phyloP scores from a whole-genome alignment of 257 asterid genomes.

The Petunia secreta region DNA sequence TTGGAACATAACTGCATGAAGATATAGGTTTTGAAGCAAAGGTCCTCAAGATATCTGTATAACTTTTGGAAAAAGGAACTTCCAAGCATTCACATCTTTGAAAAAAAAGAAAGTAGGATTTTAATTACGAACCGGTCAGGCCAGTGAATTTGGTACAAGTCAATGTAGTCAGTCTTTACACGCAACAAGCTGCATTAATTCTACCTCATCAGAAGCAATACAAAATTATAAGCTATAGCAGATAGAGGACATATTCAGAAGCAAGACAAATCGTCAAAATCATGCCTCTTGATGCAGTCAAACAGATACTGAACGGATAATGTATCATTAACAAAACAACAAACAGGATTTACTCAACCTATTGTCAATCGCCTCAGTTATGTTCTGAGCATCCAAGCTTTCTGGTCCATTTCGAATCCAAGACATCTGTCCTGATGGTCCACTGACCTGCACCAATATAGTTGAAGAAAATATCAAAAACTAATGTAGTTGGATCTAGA shows the following conservation, averaged over 20 bases:
- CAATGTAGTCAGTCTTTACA: conserved; percentile 70
- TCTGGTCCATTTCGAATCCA: conserved; percentile 94
- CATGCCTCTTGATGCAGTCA: background rate
- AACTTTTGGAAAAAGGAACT: background rate
- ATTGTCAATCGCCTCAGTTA: conserved; percentile 75
- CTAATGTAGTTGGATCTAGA: conserved; percentile 7
- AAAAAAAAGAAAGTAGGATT: conserved; percentile 31
- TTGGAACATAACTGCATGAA: conserved; percentile 59
- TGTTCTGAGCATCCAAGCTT: conserved; percentile 67
- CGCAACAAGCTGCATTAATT: conserved; percentile 68
- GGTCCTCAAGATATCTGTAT: background rate
- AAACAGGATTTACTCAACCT: conserved; percentile 53
- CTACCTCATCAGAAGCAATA: conserved; percentile 22
- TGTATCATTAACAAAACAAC: background rate
- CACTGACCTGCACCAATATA: conserved; percentile 65
- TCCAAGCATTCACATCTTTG: conserved; percentile 3
- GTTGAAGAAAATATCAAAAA: conserved; percentile 23
- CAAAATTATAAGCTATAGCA: conserved; percentile 26
- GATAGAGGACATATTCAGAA: background rate
- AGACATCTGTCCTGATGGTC: conserved; percentile 95
- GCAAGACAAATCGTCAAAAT: background rate
- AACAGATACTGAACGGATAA: background rate
- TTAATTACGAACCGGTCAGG: conserved; percentile 89
- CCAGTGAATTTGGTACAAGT: conserved; percentile 97
- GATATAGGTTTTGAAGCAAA: conserved; percentile 10